Base-by-base conservation (phyloP, 2,329 filamentous ascomycete genomes). In the Aspergillus sp. region DNA sequence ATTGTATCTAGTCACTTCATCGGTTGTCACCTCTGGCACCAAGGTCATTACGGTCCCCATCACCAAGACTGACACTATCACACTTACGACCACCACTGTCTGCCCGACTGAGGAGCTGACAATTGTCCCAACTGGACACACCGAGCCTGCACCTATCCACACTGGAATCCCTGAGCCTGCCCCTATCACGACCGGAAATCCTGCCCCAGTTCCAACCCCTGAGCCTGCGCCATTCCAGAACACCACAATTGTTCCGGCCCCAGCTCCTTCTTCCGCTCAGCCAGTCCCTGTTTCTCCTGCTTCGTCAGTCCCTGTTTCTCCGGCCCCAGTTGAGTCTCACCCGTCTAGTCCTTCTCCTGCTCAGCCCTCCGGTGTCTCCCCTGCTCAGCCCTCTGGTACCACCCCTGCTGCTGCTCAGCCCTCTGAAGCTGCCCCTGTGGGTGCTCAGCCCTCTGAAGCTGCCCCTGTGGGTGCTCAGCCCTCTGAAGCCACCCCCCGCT, bases 51-150 rank as follows among this genome's bases (percentile, higher is more conserved):
- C 54, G 31, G 42, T 65, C 31, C 62, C 61, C 6, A 51, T 65
- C 41, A 65, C 62, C 28, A 33, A 51, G 48, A 64, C 61, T 36
- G 58, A 48, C 51, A 61, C 55, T 41, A 49, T 64, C 43, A 65
- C 61, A 7, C 39, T 58, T 33, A 57, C 54, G 43, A 53, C 49
- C 45, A 62, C 59, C 39, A 58, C 52, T 27, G 56, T 55, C 41
- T 55, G 46, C 13, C 27, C 34, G 13, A 37, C 34, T n/a, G 19
- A 36, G 19, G 13, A 12, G n/a, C n/a, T n/a, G n/a, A n/a, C n/a
- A n/a, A n/a, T 37, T 31, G 38, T 49, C 12, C 36, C 48, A 11
- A 50, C 48, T 36, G 53, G 47, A 29, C n/a, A n/a, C n/a, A n/a
- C n/a, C n/a, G n/a, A n/a, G n/a, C n/a, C n/a, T n/a, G n/a, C n/a